Evolutionary conservation across 2,329 filamentous ascomycete genomes (phyloP).

Genomic region (Exophiala alcalophila): DNA sequence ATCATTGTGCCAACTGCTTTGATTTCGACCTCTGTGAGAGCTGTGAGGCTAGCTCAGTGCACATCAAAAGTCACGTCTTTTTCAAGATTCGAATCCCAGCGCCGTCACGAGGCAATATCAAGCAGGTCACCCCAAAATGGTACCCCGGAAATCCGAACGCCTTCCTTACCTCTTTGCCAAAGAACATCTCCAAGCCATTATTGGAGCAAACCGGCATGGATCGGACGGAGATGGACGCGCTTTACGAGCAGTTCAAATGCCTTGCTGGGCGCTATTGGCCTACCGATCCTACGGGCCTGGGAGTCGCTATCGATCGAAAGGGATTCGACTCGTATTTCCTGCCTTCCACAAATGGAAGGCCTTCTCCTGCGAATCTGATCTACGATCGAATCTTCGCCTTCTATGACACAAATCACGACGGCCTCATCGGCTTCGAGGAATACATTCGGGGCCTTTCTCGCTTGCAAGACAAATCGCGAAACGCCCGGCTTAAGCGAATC

Average conservation of each 20-base stretch:
- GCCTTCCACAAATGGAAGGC: constrained; percentile 74
- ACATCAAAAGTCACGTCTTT: constrained; percentile 90
- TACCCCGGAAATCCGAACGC: constrained; percentile 83
- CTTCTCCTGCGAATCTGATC: constrained; percentile 79
- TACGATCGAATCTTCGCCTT: constrained; percentile 97
- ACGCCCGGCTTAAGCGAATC: constrained; percentile 64
- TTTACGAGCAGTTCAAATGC: constrained; percentile 96
- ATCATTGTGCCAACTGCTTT: constrained; percentile 90
- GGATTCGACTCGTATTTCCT: constrained; percentile 91
- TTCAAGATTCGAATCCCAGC: constrained; percentile 92
- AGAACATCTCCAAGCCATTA: constrained; percentile 64
- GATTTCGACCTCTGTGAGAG: constrained; percentile 95
- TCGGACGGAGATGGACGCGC: constrained; percentile 80
- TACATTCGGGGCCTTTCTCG: constrained; percentile 79
- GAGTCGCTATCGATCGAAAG: constrained; percentile 82
- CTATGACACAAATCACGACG: constrained; percentile 87
- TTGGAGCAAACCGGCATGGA: constrained; percentile 75
- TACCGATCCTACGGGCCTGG: constrained; percentile 72
- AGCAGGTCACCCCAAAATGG: constrained; percentile 77
- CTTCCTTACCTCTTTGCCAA: constrained; percentile 65
- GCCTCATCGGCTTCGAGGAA: constrained; percentile 86
- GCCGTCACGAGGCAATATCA: constrained; percentile 61
- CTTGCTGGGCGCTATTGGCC: constrained; percentile 83
- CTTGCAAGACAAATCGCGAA: constrained; percentile 58
- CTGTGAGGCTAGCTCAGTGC: constrained; percentile 71